Evolutionary conservation across 768 basidiomycete species (phyloP), one percentile per base, ranked within the genome.

Genomic region (Lactifluus subvellereus): DNA sequence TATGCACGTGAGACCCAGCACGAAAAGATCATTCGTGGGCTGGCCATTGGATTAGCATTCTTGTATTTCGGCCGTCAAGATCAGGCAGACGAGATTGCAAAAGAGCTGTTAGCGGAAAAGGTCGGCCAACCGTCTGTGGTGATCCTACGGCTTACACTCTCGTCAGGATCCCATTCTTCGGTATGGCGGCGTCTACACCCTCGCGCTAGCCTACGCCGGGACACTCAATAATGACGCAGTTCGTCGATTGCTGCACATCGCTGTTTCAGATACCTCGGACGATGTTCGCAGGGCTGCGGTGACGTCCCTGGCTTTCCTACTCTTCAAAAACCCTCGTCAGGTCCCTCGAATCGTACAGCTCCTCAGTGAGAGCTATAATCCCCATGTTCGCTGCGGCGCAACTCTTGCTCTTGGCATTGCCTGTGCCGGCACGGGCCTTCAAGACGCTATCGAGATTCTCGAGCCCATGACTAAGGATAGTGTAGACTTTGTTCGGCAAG

Each of bases 401-500:
- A 97, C 96, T 5, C 81, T 99, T 37, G 97, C 97, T 22, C 80
- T 99, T 27, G 97, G 97, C 66, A 94, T 99, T 69, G 91, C 95
- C 16, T 99, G 97, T 70, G 96, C 96, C 30, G 96, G 97, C 16
- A 98, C 96, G 18, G 97, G 96, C 50, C 82, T 96, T 50, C 90
- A 92, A 88, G 95, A 98, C 76, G 97, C 97, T 22, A 84, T 98
- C 62, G 94, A 94, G 67, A 91, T 99, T 66, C 77, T 99, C 66
- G 94, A 98, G 73, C 97, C 97, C 5, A 93, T 99, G 90, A 97
- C 94, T 20, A 97, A 93, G 71, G 97, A 99, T 68, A 87, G 94
- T 27, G 91, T 98, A 50, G 97, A 99, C 75, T 99, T 98, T 72
- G 97, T 99, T 60, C 90, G 96, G 16, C 97, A 99, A 75, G 96